A percentile compares a stretch with the other conserved stretches of the same genome.
These are phyloP conservation scores for Aspergillus sp. DNA, from an alignment of 2,329 filamentous ascomycete genomes.

Conservation along the genomic window DNA sequence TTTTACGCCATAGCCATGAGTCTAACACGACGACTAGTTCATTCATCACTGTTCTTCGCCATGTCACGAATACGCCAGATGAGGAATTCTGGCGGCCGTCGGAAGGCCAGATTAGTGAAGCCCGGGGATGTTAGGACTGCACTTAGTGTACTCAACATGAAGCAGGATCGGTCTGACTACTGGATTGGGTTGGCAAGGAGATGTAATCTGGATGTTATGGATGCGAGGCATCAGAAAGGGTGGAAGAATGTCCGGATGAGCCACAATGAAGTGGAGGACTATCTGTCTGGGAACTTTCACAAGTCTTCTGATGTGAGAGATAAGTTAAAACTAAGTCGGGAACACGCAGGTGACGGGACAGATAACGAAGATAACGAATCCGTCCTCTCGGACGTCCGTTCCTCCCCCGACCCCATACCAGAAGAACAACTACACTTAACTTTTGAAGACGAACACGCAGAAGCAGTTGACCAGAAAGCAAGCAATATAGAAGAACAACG, in stretches of 20 bases:
- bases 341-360: not conserved
- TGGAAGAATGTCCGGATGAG: constrained; percentile 23
- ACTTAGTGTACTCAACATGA: constrained; percentile 48
- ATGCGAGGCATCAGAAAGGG: constrained; percentile 27
- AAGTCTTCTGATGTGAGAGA: constrained; percentile 5
- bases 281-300: constrained; percentile 20
- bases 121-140: constrained; percentile 50
- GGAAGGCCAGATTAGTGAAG: constrained; percentile 31
- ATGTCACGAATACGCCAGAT: constrained; percentile 58
- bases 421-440: constrained; percentile 18
- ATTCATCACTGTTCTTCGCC: constrained; percentile 63
- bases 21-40: constrained; percentile 63
- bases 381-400: not conserved
- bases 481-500: constrained; percentile 40
- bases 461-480: constrained; percentile 42
- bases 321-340: constrained; percentile 1
- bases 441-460: constrained; percentile 39
- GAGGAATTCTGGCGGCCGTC: constrained; percentile 21
- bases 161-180: constrained; percentile 39
- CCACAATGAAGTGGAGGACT: constrained; percentile 39
- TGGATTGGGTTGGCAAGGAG: constrained; percentile 50
- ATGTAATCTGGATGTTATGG: constrained; percentile 46
- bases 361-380: constrained; percentile 8
- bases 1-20: constrained; percentile 63
- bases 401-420: not conserved